Conservation (phyloP, 2,329 filamentous ascomycete genomes). For the Ophiocordyceps robertsii region DNA sequence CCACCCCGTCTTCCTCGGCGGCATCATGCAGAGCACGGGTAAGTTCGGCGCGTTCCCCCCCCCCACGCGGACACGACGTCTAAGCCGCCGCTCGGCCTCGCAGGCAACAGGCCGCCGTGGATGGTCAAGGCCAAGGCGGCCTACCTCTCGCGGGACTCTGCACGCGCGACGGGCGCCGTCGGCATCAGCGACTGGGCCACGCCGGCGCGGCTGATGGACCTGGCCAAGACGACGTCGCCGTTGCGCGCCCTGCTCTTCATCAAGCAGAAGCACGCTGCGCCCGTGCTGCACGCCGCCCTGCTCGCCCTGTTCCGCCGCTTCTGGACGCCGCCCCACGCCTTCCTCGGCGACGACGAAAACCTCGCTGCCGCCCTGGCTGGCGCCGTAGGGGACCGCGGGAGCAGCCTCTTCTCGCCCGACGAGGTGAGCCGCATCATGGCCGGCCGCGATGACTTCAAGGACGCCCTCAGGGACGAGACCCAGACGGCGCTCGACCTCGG, state of each 20-base stretch:
- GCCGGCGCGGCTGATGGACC: conserved; percentile 29
- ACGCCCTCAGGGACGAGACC: conserved; percentile 40
- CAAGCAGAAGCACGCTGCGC: conserved; percentile 38
- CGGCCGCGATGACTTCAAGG: conserved; percentile 32
- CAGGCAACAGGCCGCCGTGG: conserved; percentile 67
- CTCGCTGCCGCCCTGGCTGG: conserved; percentile 25
- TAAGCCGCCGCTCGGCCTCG: neutral
- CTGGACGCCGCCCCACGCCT: conserved; percentile 45
- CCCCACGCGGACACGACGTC: neutral
- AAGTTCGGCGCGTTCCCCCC: conserved; percentile 8
- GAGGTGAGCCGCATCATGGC: conserved; percentile 43
- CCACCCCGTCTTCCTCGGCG: conserved; percentile 59
- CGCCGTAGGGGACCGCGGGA: conserved; percentile 2
- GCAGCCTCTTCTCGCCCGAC: conserved; percentile 29
- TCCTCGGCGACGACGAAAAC: conserved; percentile 45
- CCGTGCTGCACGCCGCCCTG: conserved; percentile 39
- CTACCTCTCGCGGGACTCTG: conserved; percentile 33
- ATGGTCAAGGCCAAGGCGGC: conserved; percentile 51
- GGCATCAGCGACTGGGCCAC: conserved; percentile 21
- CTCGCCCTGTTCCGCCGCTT: conserved; percentile 43
- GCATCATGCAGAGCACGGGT: conserved; percentile 48
- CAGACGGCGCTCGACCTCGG: conserved; percentile 48
- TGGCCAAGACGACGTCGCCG: conserved; percentile 35
- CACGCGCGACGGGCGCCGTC: conserved; percentile 23
- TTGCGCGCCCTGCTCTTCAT: conserved; percentile 55